phyloP scores from a whole-genome alignment of 2,329 filamentous ascomycete species.

The Aaosphaeria arxii region DNA sequence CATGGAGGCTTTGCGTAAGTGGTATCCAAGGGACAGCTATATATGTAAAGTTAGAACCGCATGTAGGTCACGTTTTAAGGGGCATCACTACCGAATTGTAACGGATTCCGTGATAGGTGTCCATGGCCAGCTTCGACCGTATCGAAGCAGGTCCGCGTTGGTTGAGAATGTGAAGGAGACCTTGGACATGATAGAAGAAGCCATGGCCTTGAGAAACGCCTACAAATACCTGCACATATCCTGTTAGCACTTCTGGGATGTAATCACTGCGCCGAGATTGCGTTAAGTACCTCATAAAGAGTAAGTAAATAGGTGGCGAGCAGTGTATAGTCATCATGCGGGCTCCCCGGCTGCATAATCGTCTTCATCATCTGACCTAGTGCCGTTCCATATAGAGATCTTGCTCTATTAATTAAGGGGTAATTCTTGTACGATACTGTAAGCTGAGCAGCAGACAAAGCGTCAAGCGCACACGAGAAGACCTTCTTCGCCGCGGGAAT shows the following conservation, averaged over 20 bases:
- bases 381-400: conserved; percentile 33
- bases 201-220: conserved; percentile 31
- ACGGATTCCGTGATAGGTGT: conserved; percentile 33
- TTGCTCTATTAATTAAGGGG: conserved; percentile 28
- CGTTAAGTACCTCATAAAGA: conserved; percentile 27
- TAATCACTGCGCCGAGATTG: not conserved
- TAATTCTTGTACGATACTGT: conserved; percentile 28
- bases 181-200: conserved; percentile 38
- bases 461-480: conserved; percentile 30
- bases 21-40: conserved; percentile 33
- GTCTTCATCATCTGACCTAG: conserved; percentile 28
- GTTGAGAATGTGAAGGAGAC: conserved; percentile 27
- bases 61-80: too few species aligned
- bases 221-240: conserved; percentile 27
- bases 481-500: conserved; percentile 29
- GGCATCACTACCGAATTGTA: conserved; percentile 27
- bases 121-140: conserved; percentile 24
- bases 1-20: conserved; percentile 33
- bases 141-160: conserved; percentile 32
- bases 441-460: conserved; percentile 32
- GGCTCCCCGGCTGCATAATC: conserved; percentile 23
- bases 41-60: conserved; percentile 3
- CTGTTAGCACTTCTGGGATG: not conserved
- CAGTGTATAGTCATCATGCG: conserved; percentile 31
- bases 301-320: conserved; percentile 34